A percentile compares a stretch with the other conserved stretches of the same genome.
Evolutionary conservation across 1,284 basidiomycete species (phyloP).

Genomic region (Rhodotorula sp.): DNA sequence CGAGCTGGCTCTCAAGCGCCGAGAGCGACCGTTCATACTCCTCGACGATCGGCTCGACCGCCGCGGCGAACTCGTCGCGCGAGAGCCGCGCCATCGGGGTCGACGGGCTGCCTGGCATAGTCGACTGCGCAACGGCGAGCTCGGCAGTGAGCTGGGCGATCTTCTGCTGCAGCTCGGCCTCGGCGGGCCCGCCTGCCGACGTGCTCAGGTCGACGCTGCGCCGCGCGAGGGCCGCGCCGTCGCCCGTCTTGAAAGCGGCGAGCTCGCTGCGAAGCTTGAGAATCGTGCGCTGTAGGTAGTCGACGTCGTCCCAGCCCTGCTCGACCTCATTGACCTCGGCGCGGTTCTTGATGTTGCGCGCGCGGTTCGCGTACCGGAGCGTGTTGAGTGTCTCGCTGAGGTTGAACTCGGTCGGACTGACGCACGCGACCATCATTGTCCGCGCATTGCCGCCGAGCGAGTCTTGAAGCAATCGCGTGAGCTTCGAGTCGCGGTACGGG

Average conservation of each 20-base stretch:
- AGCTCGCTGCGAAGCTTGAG: constrained; percentile 82
- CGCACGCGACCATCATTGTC: constrained; percentile 98
- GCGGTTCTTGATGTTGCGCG: constrained; percentile 94
- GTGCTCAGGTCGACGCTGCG: constrained; percentile 56
- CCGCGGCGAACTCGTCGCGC: constrained; percentile 71
- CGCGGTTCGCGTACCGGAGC: constrained; percentile 96
- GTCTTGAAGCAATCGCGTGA: constrained; percentile 89
- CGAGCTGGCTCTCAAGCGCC: constrained; percentile 91
- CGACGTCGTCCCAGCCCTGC: constrained; percentile 97
- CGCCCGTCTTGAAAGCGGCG: constrained; percentile 53
- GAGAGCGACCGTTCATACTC: constrained; percentile 98
- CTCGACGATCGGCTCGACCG: constrained; percentile 95
- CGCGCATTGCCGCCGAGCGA: constrained; percentile 98
- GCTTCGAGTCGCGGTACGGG: constrained; percentile 96
- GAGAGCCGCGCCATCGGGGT: constrained; percentile 17
- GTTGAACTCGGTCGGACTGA: constrained; percentile 95
- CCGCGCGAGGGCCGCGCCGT: constrained; percentile 6
- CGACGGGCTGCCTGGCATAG: neutral
- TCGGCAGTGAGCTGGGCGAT: constrained; percentile 85
- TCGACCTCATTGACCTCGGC: constrained; percentile 91
- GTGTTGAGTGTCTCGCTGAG: constrained; percentile 93
- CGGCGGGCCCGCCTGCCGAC: constrained; percentile 55
- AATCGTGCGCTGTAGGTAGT: constrained; percentile 87
- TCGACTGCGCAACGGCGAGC: constrained; percentile 54
- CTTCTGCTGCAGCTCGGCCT: constrained; percentile 74